A percentile compares a stretch with the other conserved stretches of the same genome.
phyloP scores from a whole-genome alignment of 208 protist genomes.

The Leishmania tropica region DNA sequence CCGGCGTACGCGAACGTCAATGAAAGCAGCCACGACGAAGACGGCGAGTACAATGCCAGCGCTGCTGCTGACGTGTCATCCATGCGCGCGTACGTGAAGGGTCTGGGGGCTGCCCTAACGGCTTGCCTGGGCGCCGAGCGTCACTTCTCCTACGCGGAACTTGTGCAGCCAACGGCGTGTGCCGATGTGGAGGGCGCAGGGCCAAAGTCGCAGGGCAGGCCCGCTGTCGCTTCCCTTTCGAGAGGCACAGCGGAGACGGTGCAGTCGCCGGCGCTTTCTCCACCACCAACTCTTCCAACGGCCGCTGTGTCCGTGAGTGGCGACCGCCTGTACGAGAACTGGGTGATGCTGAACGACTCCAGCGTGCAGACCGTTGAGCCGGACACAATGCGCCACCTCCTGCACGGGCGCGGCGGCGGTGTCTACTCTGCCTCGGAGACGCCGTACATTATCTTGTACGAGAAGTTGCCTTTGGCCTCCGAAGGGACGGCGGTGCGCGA shows the following conservation, averaged over 20 bases:
- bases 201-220: neutral
- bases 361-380: conserved; percentile 32
- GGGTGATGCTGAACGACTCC: conserved; percentile 72
- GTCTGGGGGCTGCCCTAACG: conserved; percentile 12
- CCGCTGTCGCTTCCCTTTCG: neutral
- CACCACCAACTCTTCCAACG: neutral
- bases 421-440: conserved; percentile 56
- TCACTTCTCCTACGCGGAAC: neutral
- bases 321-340: conserved; percentile 26
- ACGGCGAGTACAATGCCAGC: neutral
- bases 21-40: neutral
- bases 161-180: neutral
- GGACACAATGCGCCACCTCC: conserved; percentile 32
- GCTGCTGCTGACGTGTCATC: neutral
- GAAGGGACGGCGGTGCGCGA: neutral
- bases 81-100: conserved; percentile 10
- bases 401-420: conserved; percentile 39
- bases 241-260: neutral
- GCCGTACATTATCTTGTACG: conserved; percentile 67
- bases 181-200: neutral
- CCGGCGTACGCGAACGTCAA: neutral
- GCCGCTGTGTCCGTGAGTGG: conserved; percentile 17
- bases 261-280: conserved; percentile 8
- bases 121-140: neutral
- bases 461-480: conserved; percentile 28